phyloP scores from a whole-genome alignment of 768 basidiomycete species.

The Kondoa subrosea region DNA sequence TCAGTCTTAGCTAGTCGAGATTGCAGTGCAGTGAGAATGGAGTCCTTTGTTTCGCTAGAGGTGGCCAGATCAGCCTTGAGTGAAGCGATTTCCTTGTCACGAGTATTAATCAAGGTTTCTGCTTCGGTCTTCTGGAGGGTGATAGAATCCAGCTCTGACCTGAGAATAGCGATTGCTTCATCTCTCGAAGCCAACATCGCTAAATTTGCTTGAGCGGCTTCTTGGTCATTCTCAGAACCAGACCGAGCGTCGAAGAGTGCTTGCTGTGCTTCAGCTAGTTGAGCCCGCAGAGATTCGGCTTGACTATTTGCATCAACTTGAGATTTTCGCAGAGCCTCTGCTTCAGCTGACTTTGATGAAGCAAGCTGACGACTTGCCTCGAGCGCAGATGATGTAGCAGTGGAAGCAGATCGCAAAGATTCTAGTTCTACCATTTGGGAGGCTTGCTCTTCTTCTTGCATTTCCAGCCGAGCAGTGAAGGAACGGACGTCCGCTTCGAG shows the following conservation, averaged over 20 bases:
- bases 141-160: background rate
- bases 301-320: background rate
- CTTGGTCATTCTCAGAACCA: background rate
- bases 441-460: background rate
- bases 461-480: conserved; percentile 4
- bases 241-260: background rate
- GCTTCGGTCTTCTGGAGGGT: background rate
- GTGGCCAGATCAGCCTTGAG: background rate
- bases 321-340: background rate
- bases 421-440: background rate
- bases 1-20: background rate
- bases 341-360: background rate
- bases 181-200: background rate
- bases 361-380: conserved; percentile 1
- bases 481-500: conserved; percentile 8
- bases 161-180: background rate
- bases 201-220: background rate
- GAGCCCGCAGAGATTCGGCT: background rate
- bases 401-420: background rate
- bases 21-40: background rate
- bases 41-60: background rate
- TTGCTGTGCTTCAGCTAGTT: background rate
- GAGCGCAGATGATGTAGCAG: background rate
- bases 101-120: background rate
- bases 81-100: background rate